These are phyloP conservation scores for Sutorius eximius DNA, from an alignment of 1,284 basidiomycete species.

Conservation along the genomic window DNA sequence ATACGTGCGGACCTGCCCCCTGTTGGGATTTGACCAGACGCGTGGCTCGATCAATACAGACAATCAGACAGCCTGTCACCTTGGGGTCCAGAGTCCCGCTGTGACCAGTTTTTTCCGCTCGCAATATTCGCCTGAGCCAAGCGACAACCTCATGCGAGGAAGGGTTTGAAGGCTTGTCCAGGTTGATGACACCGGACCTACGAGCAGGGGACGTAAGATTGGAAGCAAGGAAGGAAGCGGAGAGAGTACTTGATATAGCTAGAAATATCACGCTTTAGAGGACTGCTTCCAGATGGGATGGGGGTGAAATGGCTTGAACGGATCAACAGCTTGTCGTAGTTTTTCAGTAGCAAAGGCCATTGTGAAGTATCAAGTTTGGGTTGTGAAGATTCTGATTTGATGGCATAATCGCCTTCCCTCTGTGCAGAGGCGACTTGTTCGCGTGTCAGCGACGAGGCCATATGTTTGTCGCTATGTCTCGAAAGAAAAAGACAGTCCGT, in stretches of 20 bases:
- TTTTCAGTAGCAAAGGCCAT: constrained; percentile 98
- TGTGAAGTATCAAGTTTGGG: constrained; percentile 91
- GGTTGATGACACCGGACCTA: constrained; percentile 96
- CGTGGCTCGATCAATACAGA: constrained; percentile 99
- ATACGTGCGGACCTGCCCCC: constrained; percentile 70
- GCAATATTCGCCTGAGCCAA: constrained; percentile 94
- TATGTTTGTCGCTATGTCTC: constrained; percentile 2
- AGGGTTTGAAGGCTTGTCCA: constrained; percentile 99
- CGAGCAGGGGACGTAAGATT: not conserved
- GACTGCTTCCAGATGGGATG: constrained; percentile 88
- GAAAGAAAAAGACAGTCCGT: not conserved
- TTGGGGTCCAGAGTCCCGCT: constrained; percentile 98
- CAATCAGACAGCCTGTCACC: constrained; percentile 98
- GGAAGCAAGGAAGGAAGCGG: constrained; percentile 1
- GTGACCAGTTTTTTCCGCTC: constrained; percentile 98
- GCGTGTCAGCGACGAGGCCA: constrained; percentile 51
- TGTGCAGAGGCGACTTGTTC: constrained; percentile 72
- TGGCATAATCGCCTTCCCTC: constrained; percentile 74
- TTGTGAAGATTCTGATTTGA: constrained; percentile 74
- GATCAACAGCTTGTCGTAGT: constrained; percentile 96
- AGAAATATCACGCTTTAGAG: constrained; percentile 89
- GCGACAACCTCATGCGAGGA: constrained; percentile 99
- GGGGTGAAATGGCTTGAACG: constrained; percentile 98
- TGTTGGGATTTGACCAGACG: constrained; percentile 99
- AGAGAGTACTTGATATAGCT: constrained; percentile 82